Evolutionary conservation across 2,329 filamentous ascomycete genomes (phyloP), one percentile per base, ranked within the genome.

Genomic region (Epichloe sp.): DNA sequence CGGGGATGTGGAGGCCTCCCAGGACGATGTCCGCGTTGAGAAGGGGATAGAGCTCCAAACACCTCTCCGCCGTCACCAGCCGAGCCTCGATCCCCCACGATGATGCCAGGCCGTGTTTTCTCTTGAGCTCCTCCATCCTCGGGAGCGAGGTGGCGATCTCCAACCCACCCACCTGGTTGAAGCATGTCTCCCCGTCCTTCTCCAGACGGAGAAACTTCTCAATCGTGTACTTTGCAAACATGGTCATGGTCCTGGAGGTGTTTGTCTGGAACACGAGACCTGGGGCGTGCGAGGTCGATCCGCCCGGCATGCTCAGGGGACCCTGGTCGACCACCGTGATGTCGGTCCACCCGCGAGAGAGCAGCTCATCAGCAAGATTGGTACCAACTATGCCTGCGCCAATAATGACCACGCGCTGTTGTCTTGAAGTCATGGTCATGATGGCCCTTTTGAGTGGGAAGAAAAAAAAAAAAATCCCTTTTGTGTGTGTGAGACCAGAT

Each of bases 301-400:
- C 80, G 26, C 80, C 80, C 0, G 80, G 80, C 72, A 83, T 76
- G 52, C 70, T 66, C 55, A 83, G 62, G 3, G 80, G 80, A 0
- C 80, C 80, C 62, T 83, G 80, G 56, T 83, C 80, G 55, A 83
- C 66, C 47, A 83, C 79, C 17, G 79, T 83, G 62, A 83, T 79
- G 61, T 82, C 65, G 50, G 62, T 73, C 79, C 80, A 83, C 68
- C 80, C 80, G 58, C 78, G 73, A 23, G 71, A 70, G 56, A 79
- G 71, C 58, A 83, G 72, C 70, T 83, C 80, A 57, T 83, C 80
- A 47, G 80, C 80, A 47, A 83, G 65, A 53, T 83, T 83, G 52
- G 74, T 72, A 45, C 80, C 80, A 52, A 83, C 80, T 52, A 83
- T 82, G 46, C 80, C 80, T 48, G 80, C 80, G 38, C 80, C 80